phyloP scores from a whole-genome alignment of 352 stramenopile species.

The Pythium brachiatum region DNA sequence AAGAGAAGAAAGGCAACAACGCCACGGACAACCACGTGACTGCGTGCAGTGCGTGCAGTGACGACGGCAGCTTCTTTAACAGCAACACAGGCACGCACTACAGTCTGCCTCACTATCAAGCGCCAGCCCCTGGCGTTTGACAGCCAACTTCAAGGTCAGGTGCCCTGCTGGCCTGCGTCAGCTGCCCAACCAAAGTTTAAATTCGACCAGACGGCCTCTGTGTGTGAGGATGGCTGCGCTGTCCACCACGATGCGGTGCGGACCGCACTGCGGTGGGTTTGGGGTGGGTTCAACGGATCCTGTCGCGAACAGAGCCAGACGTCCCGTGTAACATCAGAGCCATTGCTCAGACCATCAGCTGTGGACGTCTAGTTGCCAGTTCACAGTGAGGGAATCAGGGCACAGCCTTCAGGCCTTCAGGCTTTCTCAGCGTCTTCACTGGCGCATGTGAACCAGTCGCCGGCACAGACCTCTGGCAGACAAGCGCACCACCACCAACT shows the following conservation, averaged over 20 bases:
- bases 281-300: not conserved
- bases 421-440: too few relatives aligned
- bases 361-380: not conserved
- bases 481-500: not conserved
- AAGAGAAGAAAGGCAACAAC: too few relatives aligned
- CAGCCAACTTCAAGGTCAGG: conserved; percentile 1
- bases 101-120: not conserved
- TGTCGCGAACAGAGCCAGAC: not conserved
- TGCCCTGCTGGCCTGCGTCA: not conserved
- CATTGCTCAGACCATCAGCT: not conserved
- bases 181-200: not conserved
- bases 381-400: too few relatives aligned
- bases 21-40: not conserved
- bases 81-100: not conserved
- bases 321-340: not conserved
- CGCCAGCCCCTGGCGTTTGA: conserved; percentile 1
- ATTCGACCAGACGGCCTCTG: not conserved
- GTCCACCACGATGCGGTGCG: not conserved
- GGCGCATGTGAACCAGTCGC: too few relatives aligned
- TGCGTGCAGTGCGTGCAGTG: not conserved
- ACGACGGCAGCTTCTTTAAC: not conserved
- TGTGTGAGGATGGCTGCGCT: not conserved
- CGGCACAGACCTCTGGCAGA: not conserved
- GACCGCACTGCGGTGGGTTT: not conserved
- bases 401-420: too few relatives aligned